Conservation (phyloP, 2,329 filamentous ascomycete species). For the Penicillium sp. region DNA sequence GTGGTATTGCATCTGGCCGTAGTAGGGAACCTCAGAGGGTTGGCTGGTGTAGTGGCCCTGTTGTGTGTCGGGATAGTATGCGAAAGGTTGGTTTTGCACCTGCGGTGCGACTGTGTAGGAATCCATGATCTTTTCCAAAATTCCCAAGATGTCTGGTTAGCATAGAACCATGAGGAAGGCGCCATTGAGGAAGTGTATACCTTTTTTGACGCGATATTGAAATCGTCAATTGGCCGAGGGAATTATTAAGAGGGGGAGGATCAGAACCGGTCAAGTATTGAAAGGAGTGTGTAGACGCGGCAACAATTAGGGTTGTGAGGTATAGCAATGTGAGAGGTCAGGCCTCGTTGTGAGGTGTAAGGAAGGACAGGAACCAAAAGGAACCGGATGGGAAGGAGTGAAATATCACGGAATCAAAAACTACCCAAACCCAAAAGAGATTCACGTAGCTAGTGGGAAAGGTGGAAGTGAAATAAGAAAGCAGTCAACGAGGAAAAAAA, state of each 20-base stretch:
- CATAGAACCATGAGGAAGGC: not conserved
- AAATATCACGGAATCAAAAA: constrained; percentile 20
- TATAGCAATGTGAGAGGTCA: constrained; percentile 27
- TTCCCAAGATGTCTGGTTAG: not conserved
- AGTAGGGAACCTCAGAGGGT: constrained; percentile 52
- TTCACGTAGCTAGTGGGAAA: constrained; percentile 30
- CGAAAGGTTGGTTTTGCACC: constrained; percentile 70
- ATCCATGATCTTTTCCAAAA: constrained; percentile 56
- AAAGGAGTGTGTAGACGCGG: constrained; percentile 36
- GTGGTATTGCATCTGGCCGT: constrained; percentile 37
- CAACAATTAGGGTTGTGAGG: constrained; percentile 3
- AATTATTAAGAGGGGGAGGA: not conserved
- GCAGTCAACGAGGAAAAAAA: constrained; percentile 28
- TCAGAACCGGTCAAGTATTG: not conserved
- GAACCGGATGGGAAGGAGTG: constrained; percentile 31
- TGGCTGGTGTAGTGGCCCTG: constrained; percentile 71
- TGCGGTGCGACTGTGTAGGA: constrained; percentile 54
- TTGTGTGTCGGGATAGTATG: constrained; percentile 80
- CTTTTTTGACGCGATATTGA: constrained; percentile 5
- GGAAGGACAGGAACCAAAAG: constrained; percentile 38
- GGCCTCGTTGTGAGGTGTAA: constrained; percentile 13
- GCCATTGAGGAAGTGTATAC: not conserved
- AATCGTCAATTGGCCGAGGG: not conserved
- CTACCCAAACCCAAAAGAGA: constrained; percentile 30
- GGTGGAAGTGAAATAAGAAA: constrained; percentile 27